Base-by-base conservation (phyloP, 257 asterid genomes). In the Rauvolfia tetraphylla region DNA sequence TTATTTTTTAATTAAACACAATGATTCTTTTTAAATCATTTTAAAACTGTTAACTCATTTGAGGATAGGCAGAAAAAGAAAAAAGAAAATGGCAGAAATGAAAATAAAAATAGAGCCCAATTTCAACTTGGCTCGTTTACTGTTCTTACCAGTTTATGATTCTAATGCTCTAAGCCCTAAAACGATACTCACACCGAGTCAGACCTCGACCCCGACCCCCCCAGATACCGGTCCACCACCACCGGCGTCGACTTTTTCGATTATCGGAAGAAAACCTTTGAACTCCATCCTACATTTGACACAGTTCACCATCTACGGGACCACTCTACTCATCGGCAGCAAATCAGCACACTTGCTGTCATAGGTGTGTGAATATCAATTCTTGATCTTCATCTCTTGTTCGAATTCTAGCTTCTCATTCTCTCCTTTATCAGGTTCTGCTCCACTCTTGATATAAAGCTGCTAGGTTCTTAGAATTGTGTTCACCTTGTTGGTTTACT, bases 71-170 rank as follows among this genome's bases (percentile, higher is more conserved):
- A n/a, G 1, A 53, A 5, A 53, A 20, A 53, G 59, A 7, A 22
- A 18, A 53, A 53, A 4, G 1, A 31, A 33, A 13, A 31, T 7
- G 22, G 14, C 3, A 38, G 46, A 66, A 20, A 38, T 5, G 4
- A 22, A 34, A 31, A 61, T 3, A 12, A 61, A 8, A 63, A 38
- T 49, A 15, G 22, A 14, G 31, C 51, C 51, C 20, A 23, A 4
- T 67, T 67, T 38, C 33, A 22, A n/a, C 38, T 38, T 67, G 72
- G 31, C 72, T 61, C 51, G 72, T 67, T 67, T 67, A 36, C 72
- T 67, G 33, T 7, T 7, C 70, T 67, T 67, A 20, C 72, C 72
- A 8, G 44, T 67, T 67, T 41, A 0, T 34, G 42, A 29, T 38
- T 39, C 31, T 8, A 3, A 36, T 12, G 72, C 51, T 67, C 49